phyloP scores from a whole-genome alignment of 768 basidiomycete species.

The Russula abietina region DNA sequence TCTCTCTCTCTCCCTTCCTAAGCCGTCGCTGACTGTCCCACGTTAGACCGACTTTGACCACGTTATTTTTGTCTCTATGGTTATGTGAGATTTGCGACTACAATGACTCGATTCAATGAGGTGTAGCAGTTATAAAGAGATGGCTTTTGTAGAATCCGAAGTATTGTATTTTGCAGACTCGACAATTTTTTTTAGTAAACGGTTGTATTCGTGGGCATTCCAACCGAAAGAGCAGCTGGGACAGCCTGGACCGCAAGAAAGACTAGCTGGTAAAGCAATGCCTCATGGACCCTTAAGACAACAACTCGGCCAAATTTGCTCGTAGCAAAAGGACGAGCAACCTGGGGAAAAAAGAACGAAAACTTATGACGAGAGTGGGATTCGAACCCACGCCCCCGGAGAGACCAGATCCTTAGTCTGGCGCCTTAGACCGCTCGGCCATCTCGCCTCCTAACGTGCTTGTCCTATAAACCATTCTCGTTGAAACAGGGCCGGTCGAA shows the following conservation, averaged over 20 bases:
- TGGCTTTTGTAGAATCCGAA: conserved; percentile 6
- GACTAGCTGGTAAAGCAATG: not conserved
- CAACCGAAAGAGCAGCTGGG: not conserved
- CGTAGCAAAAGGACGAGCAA: not conserved
- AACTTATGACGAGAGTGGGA: conserved; percentile 38
- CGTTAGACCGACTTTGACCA: conserved; percentile 11
- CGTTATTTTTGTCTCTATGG: not conserved
- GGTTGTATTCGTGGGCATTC: not conserved
- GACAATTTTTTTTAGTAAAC: not conserved
- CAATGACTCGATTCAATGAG: not conserved
- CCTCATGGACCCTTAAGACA: not conserved
- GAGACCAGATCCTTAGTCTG: conserved; percentile 64
- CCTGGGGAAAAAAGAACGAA: not conserved
- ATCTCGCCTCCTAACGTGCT: conserved; percentile 40
- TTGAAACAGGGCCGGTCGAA: not conserved
- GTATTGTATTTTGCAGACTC: not conserved
- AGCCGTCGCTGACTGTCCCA: not conserved
- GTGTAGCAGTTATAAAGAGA: not conserved
- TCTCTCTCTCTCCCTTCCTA: not conserved
- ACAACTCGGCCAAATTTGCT: not conserved
- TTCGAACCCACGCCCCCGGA: conserved; percentile 47
- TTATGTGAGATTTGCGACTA: not conserved
- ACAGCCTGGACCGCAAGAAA: not conserved
- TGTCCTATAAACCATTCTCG: not conserved
- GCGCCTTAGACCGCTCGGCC: conserved; percentile 89